Conservation (phyloP, 305 asterid genomes). For the Fraxinus latifolia region DNA sequence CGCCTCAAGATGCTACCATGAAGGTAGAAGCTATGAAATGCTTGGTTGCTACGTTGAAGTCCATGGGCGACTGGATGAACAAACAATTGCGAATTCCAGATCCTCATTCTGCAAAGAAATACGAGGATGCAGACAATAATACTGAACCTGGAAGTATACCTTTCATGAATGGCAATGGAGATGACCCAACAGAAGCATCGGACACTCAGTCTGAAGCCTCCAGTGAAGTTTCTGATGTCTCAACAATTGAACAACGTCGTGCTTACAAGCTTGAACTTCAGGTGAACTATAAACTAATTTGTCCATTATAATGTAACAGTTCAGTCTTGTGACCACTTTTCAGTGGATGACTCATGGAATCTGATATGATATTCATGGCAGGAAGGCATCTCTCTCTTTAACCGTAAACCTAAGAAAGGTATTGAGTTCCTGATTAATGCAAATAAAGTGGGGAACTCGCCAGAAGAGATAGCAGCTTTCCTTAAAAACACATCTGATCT, state of each 20-base stretch:
- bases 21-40: constrained; percentile 96
- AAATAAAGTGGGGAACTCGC: constrained; percentile 86
- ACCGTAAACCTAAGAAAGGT: constrained; percentile 95
- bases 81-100: constrained; percentile 91
- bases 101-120: constrained; percentile 59
- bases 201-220: constrained; percentile 89
- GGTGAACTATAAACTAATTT: constrained; percentile 44
- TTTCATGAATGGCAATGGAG: constrained; percentile 58
- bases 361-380: constrained; percentile 50
- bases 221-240: constrained; percentile 83
- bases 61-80: constrained; percentile 99
- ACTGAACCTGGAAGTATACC: constrained; percentile 63
- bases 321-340: constrained; percentile 17
- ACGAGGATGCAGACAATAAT: constrained; percentile 54
- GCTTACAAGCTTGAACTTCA: constrained; percentile 98
- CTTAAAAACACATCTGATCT: constrained; percentile 84
- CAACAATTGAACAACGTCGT: constrained; percentile 91
- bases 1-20: constrained; percentile 82
- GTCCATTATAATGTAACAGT: constrained; percentile 24
- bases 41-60: constrained; percentile 73
- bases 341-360: constrained; percentile 20
- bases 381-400: constrained; percentile 99
- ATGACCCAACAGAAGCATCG: constrained; percentile 68
- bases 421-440: constrained; percentile 89
- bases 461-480: constrained; percentile 88